These are phyloP conservation scores for Apophysomyces ossiformis DNA, from an alignment of 371 early-diverging fungal species.

Conservation along the genomic window DNA sequence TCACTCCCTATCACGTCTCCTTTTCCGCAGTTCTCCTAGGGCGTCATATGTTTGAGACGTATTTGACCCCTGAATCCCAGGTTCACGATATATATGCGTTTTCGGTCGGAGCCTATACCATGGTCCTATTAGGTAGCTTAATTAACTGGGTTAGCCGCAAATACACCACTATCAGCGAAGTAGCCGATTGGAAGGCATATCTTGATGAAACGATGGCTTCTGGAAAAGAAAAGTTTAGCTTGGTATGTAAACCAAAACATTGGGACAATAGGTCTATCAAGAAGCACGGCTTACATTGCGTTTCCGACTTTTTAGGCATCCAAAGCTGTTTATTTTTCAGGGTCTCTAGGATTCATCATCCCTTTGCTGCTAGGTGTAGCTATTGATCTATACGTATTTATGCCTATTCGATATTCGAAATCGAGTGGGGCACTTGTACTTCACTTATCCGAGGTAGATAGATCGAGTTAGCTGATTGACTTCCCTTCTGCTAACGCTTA, in stretches of 20 bases:
- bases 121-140: slow-evolving; percentile 31
- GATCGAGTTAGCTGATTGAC: not conserved
- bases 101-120: slow-evolving; percentile 43
- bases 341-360: slow-evolving; percentile 52
- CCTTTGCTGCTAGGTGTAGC: slow-evolving; percentile 59
- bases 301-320: slow-evolving; percentile 15
- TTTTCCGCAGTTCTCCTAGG: slow-evolving; percentile 50
- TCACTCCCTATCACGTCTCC: not conserved
- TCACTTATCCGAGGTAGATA: slow-evolving; percentile 56
- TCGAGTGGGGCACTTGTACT: slow-evolving; percentile 42
- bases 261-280: not conserved
- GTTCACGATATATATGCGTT: slow-evolving; percentile 69
- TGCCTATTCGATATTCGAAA: slow-evolving; percentile 51
- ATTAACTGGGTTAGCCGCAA: slow-evolving; percentile 30
- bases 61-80: slow-evolving; percentile 36
- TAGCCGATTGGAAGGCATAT: not conserved
- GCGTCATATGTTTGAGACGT: slow-evolving; percentile 45
- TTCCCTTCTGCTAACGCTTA: not conserved
- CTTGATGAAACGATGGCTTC: not conserved
- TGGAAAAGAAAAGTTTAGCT: slow-evolving; percentile 11
- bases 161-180: slow-evolving; percentile 11
- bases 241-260: slow-evolving; percentile 1
- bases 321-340: slow-evolving; percentile 44
- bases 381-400: slow-evolving; percentile 60
- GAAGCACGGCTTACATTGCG: not conserved